Base-by-base conservation (phyloP, 192 early-diverging fungal genomes). In the Rhizoclosmatium globosum region DNA sequence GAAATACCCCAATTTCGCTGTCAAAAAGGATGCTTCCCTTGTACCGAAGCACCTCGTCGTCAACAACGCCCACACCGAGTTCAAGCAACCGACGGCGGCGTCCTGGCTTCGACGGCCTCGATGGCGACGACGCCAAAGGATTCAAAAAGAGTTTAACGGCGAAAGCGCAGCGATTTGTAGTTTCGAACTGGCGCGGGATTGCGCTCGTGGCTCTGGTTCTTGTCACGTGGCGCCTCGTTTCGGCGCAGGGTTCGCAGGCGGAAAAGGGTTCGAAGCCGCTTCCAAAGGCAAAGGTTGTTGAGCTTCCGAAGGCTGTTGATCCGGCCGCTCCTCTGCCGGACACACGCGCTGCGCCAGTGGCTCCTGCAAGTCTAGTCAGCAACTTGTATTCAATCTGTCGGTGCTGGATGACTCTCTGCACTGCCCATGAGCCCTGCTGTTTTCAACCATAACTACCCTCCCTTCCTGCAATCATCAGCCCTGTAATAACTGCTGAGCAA, bases 91-190 rank as follows among this genome's bases (percentile, higher is more conserved):
- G 41, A n/a, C 66, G 23, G 4, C 66, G 66, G 4, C 23, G 23
- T 11, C 39, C 23, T 13, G 23, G 23, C 38, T n/a, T 44, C 41
- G 17, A 44, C 4, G 62, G 19, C 13, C 38, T 21, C 62, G 66
- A 68, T 42, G 66, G 21, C 66, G 66, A 68, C 66, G 66, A 68
- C 44, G 66, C 66, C 9, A 68, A 68, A 42, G 66, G 66, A 31
- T 39, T 68, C 23, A 31, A 44, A 7, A 68, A 68, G 66, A 39
- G 11, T 4, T 9, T 6, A 23, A 7, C 23, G 21, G 1, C 9
- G 39, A n/a, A 64, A 23, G 39, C 39, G n/a, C 21, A 7, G n/a
- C 9, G 9, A 7, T 64, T 9, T 9, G 61, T 23, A 7, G 39
- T 21, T 19, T 19, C 9, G 39, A 64, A 64, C 61, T 64, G 61